A percentile compares a stretch with the other conserved stretches of the same genome.
These are phyloP conservation scores for Raffaelea arxii DNA, from an alignment of 2,329 filamentous ascomycete genomes.

Conservation along the genomic window DNA sequence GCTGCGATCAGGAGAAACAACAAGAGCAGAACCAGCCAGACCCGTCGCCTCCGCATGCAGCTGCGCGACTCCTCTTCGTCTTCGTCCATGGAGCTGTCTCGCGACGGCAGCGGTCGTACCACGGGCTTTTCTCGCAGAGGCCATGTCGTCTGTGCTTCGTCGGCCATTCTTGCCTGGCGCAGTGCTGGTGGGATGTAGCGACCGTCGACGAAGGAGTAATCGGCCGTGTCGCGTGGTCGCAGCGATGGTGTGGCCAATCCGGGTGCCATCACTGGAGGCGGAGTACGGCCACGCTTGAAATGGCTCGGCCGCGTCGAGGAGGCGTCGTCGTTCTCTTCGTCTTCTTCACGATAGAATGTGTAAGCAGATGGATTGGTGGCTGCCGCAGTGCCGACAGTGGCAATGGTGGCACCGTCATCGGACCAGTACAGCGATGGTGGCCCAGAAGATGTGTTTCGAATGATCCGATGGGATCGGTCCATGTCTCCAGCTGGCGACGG, in stretches of 20 bases:
- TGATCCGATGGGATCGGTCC: neutral
- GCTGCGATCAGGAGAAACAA: constrained; percentile 21
- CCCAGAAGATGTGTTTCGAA: constrained; percentile 2
- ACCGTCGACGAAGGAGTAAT: constrained; percentile 13
- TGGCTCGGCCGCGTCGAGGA: too few relatives aligned
- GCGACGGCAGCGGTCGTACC: too few relatives aligned
- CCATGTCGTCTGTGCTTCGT: neutral
- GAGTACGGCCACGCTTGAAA: neutral
- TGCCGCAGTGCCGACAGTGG: constrained; percentile 1
- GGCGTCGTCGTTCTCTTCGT: neutral
- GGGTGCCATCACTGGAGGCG: neutral
- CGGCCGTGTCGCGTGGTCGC: constrained; percentile 9
- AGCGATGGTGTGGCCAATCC: neutral
- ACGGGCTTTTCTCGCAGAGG: too few relatives aligned
- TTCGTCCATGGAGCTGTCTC: too few relatives aligned
- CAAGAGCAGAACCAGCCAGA: constrained; percentile 24
- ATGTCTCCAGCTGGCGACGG: neutral
- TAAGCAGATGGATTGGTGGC: constrained; percentile 18
- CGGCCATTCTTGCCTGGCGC: constrained; percentile 11
- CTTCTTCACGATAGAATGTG: constrained; percentile 29
- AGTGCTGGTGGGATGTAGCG: constrained; percentile 12
- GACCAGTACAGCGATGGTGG: constrained; percentile 20
- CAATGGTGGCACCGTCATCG: constrained; percentile 13
- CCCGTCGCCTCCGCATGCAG: constrained; percentile 12
- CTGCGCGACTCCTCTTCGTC: constrained; percentile 5